phyloP scores from a whole-genome alignment of 352 stramenopile genomes.

The Globisporangium polare region DNA sequence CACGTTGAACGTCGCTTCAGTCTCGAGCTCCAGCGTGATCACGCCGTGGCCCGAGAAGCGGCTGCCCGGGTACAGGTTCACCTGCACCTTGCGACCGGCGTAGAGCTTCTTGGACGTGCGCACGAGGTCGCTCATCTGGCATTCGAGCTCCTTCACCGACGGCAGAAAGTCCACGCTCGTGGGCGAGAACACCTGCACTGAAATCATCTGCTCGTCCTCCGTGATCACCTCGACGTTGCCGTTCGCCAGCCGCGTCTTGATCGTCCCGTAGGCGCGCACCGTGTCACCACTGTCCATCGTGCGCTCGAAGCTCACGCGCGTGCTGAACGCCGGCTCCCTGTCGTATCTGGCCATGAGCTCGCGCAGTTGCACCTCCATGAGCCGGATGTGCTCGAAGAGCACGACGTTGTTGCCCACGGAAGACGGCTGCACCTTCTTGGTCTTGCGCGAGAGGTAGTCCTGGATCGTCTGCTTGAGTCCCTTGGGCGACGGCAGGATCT shows the following conservation, averaged over 20 bases:
- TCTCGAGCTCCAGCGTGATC: constrained; percentile 48
- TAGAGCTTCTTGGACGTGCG: constrained; percentile 42
- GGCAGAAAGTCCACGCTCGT: constrained; percentile 55
- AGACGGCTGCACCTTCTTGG: constrained; percentile 62
- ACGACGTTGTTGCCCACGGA: constrained; percentile 19
- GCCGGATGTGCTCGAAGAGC: constrained; percentile 25
- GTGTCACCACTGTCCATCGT: constrained; percentile 7
- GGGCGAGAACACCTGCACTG: constrained; percentile 40
- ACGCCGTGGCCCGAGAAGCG: constrained; percentile 57
- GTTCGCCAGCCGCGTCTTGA: constrained; percentile 39
- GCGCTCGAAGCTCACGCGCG: constrained; percentile 48
- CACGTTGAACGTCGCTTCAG: constrained; percentile 44
- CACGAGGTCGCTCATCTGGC: constrained; percentile 45
- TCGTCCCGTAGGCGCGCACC: constrained; percentile 48
- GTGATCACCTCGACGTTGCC: constrained; percentile 53
- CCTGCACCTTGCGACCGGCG: constrained; percentile 63
- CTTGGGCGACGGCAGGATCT: constrained; percentile 44
- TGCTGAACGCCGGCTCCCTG: constrained; percentile 17
- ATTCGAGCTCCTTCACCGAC: constrained; percentile 50
- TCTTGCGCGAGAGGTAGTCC: constrained; percentile 61
- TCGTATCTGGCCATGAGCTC: constrained; percentile 9
- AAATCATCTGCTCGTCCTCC: constrained; percentile 59
- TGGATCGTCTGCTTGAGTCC: constrained; percentile 57
- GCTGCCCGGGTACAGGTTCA: constrained; percentile 69
- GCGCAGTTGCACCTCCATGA: constrained; percentile 30